Evolutionary conservation across 495 filamentous ascomycete genomes (phyloP).

Genomic region (Podospora sp.): DNA sequence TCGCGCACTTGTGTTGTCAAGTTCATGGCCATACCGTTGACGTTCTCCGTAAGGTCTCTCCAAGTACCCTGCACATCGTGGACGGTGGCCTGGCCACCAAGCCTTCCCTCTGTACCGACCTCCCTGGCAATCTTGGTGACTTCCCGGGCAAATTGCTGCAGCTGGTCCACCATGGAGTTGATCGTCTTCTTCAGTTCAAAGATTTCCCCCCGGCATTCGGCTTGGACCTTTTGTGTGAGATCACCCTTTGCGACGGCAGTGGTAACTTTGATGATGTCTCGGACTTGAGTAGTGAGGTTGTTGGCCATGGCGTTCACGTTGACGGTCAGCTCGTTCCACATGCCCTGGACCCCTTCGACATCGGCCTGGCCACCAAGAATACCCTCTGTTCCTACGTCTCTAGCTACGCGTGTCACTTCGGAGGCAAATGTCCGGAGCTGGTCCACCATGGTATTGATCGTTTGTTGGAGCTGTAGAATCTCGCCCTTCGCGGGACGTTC

Average conservation of each 20-base stretch:
- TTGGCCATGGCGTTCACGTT: slow-evolving; percentile 99
- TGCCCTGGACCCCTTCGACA: slow-evolving; percentile 79
- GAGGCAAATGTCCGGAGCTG: slow-evolving; percentile 96
- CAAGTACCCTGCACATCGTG: slow-evolving; percentile 98
- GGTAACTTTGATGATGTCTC: slow-evolving; percentile 98
- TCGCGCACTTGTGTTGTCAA: slow-evolving; percentile 97
- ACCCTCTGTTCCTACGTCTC: slow-evolving; percentile 97
- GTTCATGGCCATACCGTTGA: slow-evolving; percentile 99
- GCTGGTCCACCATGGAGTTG: slow-evolving; percentile 98
- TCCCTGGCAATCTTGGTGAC: slow-evolving; percentile 97
- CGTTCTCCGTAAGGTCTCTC: slow-evolving; percentile 95
- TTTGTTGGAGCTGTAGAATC: slow-evolving; percentile 94
- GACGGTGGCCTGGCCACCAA: slow-evolving; percentile 95
- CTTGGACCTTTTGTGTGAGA: slow-evolving; percentile 94
- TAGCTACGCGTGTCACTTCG: slow-evolving; percentile 93
- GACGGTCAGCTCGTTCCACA: slow-evolving; percentile 96
- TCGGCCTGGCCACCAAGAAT: slow-evolving; percentile 96
- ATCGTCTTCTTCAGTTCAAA: slow-evolving; percentile 95
- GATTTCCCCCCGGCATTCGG: slow-evolving; percentile 96
- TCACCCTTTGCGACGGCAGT: slow-evolving; percentile 96
- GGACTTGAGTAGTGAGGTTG: slow-evolving; percentile 95
- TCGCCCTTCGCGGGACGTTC: slow-evolving; percentile 92
- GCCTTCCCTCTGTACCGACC: slow-evolving; percentile 93
- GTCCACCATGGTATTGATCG: slow-evolving; percentile 99
- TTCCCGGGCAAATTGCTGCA: slow-evolving; percentile 95